A percentile compares a stretch with the other conserved stretches of the same genome.
These are phyloP conservation scores for Intubia oerlemansii DNA, from an alignment of 2,329 filamentous ascomycete genomes.

Conservation along the genomic window DNA sequence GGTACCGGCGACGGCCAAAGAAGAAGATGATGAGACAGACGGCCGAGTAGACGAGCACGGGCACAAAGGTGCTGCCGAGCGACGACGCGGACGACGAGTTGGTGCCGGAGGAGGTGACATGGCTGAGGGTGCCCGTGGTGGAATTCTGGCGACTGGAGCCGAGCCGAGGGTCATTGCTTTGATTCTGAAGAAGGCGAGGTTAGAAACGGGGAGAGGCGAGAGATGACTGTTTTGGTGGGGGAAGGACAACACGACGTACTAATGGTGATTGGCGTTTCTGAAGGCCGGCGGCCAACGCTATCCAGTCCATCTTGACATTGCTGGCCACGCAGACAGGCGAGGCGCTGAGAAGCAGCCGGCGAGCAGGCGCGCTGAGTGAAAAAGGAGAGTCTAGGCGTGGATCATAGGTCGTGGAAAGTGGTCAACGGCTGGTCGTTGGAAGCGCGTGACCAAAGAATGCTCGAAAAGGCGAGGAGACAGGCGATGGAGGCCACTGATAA, in stretches of 20 bases:
- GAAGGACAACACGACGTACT: not conserved
- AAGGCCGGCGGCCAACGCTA: constrained; percentile 3
- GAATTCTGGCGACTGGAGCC: constrained; percentile 21
- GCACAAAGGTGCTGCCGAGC: constrained; percentile 29
- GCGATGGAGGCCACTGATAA: no score
- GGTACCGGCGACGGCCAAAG: constrained; percentile 22
- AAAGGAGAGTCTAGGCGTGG: not conserved
- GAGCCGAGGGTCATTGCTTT: constrained; percentile 17
- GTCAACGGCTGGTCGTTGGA: no score
- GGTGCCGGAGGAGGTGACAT: constrained; percentile 12
- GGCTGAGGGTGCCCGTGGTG: constrained; percentile 17
- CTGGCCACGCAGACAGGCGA: not conserved
- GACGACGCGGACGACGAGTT: constrained; percentile 19
- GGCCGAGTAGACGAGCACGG: constrained; percentile 24
- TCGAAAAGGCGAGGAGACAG: no score
- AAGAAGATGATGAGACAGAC: constrained; percentile 31
- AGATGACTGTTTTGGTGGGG: no score
- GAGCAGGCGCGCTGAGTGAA: no score
- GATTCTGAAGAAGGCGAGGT: constrained; percentile 8
- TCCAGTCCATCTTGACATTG: constrained; percentile 7
- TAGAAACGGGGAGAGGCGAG: no score
- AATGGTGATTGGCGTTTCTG: constrained; percentile 1
- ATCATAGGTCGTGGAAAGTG: not conserved
- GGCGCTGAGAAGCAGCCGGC: no score
- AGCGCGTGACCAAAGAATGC: no score